phyloP scores from a whole-genome alignment of 2,329 filamentous ascomycete genomes.

The Pseudogymnoascus sp. region DNA sequence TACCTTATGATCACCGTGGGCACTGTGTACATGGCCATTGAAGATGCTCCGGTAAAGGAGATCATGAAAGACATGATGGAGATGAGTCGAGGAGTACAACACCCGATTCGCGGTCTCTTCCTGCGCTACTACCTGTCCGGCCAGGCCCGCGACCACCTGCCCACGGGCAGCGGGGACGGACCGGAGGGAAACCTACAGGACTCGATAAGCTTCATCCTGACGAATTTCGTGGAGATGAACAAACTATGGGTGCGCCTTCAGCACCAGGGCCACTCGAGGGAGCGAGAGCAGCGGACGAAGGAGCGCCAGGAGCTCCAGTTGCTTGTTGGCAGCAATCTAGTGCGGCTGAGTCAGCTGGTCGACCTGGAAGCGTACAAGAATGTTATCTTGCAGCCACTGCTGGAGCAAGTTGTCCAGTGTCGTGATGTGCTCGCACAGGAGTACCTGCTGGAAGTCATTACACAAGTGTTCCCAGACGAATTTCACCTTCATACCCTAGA shows the following conservation, averaged over 20 bases:
- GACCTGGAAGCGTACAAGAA: constrained; percentile 92
- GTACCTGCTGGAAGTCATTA: constrained; percentile 95
- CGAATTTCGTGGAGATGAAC: constrained; percentile 99
- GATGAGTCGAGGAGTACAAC: constrained; percentile 96
- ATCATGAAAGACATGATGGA: constrained; percentile 99
- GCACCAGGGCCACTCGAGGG: constrained; percentile 92
- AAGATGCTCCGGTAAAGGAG: constrained; percentile 97
- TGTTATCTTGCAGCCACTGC: constrained; percentile 74
- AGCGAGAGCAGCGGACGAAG: constrained; percentile 85
- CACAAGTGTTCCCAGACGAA: constrained; percentile 97
- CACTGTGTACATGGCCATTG: constrained; percentile 97
- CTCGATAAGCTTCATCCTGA: constrained; percentile 95
- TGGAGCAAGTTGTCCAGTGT: constrained; percentile 97
- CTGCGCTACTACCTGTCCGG: constrained; percentile 93
- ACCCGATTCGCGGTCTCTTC: constrained; percentile 91
- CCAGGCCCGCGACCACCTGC: constrained; percentile 84
- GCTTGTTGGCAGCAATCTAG: constrained; percentile 91
- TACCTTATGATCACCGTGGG: constrained; percentile 99
- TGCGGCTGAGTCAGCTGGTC: constrained; percentile 88
- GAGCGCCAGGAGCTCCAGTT: constrained; percentile 93
- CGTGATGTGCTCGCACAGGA: constrained; percentile 95
- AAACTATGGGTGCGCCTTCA: constrained; percentile 97
- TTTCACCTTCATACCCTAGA: constrained; percentile 96
- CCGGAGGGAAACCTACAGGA: constrained; percentile 94
- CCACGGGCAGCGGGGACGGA: constrained; percentile 73